These are phyloP conservation scores for Pleurotus pulmonarius DNA, from an alignment of 768 basidiomycete genomes.

Conservation along the genomic window DNA sequence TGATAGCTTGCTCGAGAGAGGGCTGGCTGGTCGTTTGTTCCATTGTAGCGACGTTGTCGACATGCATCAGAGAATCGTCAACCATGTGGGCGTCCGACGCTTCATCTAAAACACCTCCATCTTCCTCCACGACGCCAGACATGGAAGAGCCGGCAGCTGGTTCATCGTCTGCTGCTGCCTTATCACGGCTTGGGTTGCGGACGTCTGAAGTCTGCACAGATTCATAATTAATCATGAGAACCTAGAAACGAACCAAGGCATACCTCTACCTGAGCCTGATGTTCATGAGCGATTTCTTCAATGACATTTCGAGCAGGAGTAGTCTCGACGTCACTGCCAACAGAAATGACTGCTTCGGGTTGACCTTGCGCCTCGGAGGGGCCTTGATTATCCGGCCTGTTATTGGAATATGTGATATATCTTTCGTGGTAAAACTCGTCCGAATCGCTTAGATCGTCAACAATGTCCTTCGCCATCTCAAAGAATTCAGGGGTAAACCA, in stretches of 20 bases:
- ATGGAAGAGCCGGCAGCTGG: neutral
- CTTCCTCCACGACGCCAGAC: conserved; percentile 2
- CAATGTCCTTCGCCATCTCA: neutral
- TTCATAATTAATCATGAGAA: neutral
- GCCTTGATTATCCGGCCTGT: too few species aligned
- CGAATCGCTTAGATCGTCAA: neutral
- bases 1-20: neutral
- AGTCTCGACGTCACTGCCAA: conserved; percentile 13
- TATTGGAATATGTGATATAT: too few species aligned
- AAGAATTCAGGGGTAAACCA: neutral
- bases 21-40: neutral
- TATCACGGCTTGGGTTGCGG: neutral
- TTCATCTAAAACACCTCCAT: neutral
- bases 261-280: neutral
- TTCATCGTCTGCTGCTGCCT: neutral
- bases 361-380: too few species aligned
- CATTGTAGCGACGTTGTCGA: neutral
- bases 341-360: conserved; percentile 7
- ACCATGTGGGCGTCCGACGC: neutral
- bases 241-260: neutral
- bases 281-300: conserved; percentile 2
- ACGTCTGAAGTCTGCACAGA: neutral
- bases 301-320: neutral
- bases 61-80: neutral
- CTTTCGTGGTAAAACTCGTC: too few species aligned